Evolutionary conservation across 306 rosid genomes (phyloP), one percentile per base, ranked within the genome.

Genomic region (Corylus avellana): DNA sequence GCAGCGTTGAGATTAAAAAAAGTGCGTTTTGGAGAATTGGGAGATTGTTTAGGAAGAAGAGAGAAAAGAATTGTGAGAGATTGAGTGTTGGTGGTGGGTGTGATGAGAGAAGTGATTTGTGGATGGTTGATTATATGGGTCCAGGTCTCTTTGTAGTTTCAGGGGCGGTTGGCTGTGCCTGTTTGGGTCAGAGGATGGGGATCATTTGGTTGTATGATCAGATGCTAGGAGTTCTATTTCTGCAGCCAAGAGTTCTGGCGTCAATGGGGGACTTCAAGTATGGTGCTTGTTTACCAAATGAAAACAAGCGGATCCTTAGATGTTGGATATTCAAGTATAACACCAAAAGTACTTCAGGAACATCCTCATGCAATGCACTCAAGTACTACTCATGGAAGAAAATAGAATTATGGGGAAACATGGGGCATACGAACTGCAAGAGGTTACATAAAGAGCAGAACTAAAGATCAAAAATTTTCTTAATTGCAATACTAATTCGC

Each of bases 161-260:
- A 85, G 99, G 22, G 91, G 89, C 4, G 92, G 92, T 12, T 89
- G 88, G 2, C 17, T 78, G 53, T 89, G 88, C 1, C 17, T 78
- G 53, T 87, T 89, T 58, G 98, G 94, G 70, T 91, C 98, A 3
- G 99, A 93, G 46, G 97, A 96, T 37, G 93, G 93, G 0, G 93
- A 93, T 29, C 32, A 29, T 62, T 79, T 89, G 25, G 84, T 86
- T 75, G 79, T 86, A 22, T 22, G 25, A 37, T 93, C 97, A 2
- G 98, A 91, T 13, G 97, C 97, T 8, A 84, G 98, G 78, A 95
- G 98, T 75, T 95, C 98, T 0, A 93, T 95, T 14, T 95, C 99
- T 10, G 99, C 94, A 7, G 98, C 99, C 0, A 85, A 98, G 54
- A 96, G 97, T 63, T 96, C 98, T 3, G 93, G 97, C 39, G 98